Evolutionary conservation across 345 rosid species (phyloP), one percentile per base, ranked within the genome.

Genomic region (Passiflora organensis): DNA sequence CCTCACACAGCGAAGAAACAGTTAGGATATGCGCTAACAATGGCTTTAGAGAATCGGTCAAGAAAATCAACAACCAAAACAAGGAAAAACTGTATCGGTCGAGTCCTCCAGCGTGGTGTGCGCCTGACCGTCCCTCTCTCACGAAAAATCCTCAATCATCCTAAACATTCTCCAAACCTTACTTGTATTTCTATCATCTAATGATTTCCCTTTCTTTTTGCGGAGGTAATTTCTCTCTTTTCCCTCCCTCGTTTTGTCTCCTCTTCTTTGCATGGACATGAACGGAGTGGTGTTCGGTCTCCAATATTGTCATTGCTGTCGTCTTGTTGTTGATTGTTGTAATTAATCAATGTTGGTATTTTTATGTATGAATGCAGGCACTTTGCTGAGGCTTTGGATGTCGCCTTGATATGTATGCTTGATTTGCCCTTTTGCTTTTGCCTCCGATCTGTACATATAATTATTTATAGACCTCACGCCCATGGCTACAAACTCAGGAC

Each of bases 211-310:
- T 60, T 55, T 45, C 49, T 55, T 58, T 78, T 67, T 59, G 72
- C 81, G 69, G 80, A 81, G 95, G 95, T 71, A 51, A 41, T n/a
- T 68, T 55, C 43, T 15, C 20, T 43, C 43, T 52, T n/a, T n/a
- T n/a, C n/a, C n/a, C n/a, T n/a, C n/a, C n/a, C n/a, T n/a, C n/a
- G n/a, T n/a, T n/a, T n/a, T n/a, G n/a, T n/a, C n/a, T n/a, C 14
- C 5, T 10, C 4, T 22, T 24, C 55, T 37, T 10, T 18, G 37
- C 18, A 16, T 49, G 44, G 34, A 28, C 34, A 28, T 28, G 34
- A 28, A 28, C 34, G 8, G n/a, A n/a, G n/a, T 28, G 3, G 34
- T 28, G 2, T 46, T 52, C 15, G 14, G 24, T 55, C 34, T 10
- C 10, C n/a, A 52, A 8, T 18, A 19, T 16, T 1, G 10, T 10